A percentile compares a stretch with the other conserved stretches of the same genome.
These are phyloP conservation scores for Bipolaris bicolor DNA, from an alignment of 2,329 filamentous ascomycete species.

Conservation along the genomic window DNA sequence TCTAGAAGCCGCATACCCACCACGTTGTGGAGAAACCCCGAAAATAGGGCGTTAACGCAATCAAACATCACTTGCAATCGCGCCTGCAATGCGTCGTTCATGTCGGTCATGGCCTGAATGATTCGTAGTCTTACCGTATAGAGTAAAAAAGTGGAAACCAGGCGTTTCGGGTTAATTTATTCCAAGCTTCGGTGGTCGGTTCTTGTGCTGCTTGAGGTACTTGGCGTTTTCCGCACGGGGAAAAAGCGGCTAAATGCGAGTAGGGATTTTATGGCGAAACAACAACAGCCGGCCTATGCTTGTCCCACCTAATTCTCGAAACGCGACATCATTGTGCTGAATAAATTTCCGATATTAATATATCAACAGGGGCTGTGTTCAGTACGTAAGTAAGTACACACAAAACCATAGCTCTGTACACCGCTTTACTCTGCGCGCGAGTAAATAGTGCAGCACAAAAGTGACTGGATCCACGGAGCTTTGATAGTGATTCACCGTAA, in stretches of 20 bases:
- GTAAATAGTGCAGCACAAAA: background rate
- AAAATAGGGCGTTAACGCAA: background rate
- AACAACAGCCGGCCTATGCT: conserved; percentile 12
- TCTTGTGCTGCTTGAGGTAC: conserved; percentile 18
- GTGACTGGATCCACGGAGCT: background rate
- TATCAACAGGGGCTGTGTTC: background rate
- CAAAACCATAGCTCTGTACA: background rate
- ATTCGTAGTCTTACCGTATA: background rate
- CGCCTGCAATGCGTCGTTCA: background rate
- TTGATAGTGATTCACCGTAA: background rate
- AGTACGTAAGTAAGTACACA: background rate
- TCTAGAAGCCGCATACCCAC: background rate
- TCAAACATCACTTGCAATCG: conserved; percentile 1
- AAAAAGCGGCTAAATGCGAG: conserved; percentile 1
- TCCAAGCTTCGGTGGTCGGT: conserved; percentile 25
- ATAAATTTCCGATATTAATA: background rate
- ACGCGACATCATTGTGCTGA: background rate
- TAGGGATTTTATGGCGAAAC: conserved; percentile 9
- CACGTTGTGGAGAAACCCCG: background rate
- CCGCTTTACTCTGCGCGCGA: background rate
- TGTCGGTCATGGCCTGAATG: background rate
- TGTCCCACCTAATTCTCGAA: background rate
- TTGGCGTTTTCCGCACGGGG: background rate
- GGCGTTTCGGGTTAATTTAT: conserved; percentile 21
- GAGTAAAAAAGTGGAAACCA: background rate